Base-by-base conservation (phyloP, 2,329 filamentous ascomycete species). In the Zasmidium angulare region DNA sequence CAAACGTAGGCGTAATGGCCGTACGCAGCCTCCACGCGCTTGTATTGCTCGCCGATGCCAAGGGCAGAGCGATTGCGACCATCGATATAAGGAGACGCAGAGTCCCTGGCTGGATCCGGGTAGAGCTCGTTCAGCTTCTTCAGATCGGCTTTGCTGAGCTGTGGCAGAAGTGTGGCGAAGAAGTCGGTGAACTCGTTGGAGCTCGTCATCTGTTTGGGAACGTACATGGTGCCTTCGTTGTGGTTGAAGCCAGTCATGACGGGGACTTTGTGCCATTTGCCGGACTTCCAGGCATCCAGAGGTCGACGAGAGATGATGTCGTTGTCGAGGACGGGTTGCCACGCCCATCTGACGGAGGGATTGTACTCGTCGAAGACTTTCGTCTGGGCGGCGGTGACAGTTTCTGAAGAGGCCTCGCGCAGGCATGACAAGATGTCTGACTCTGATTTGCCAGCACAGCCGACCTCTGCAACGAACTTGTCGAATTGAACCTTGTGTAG, bases 201-300 rank as follows among this genome's bases (percentile, higher is more conserved):
- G 1, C 76, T 77, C 14, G 78, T 74, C 55, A 82, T 77, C 6
- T 71, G 66, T 14, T 76, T 71, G 0, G 86, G 82, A 0, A 90
- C 82, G 68, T 90, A 91, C 40, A 79, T 71, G 0, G 85, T 81
- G 17, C 88, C 89, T 71, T 91, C 89, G 67, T 90, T 86, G 43
- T 84, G 83, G 72, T 86, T 87, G 77, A 86, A 91, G 7, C 88
- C 88, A 0, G 87, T 89, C 51, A 91, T 75, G 51, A 91, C 81
- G 7, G 86, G 84, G 7, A 87, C 77, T 63, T 79, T 79, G 64
- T 86, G 78, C 70, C 80, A 84, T 17, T 76, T 72, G 0, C 80
- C 77, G 0, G 79, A 75, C 23, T 77, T 71, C 85, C 85, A 88
- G n/a, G 81, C 79, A n/a, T 79, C 76, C 12, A 88, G 77, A 2